These are phyloP conservation scores for Venturia aucupariae DNA, from an alignment of 2,329 filamentous ascomycete genomes.

Conservation along the genomic window DNA sequence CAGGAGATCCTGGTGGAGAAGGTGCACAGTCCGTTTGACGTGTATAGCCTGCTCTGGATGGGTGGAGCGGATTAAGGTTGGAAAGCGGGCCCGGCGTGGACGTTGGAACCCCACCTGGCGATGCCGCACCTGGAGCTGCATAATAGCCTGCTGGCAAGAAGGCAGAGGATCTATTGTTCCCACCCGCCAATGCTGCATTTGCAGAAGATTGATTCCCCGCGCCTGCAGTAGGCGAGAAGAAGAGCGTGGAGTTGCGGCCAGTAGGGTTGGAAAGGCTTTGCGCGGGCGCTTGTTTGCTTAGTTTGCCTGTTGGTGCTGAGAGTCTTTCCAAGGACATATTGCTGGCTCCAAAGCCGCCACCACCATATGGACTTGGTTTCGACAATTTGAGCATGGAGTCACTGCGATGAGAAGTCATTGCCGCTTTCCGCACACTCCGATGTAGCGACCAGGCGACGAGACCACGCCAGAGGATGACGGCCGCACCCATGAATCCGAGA, in stretches of 20 bases:
- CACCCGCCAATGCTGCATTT: constrained; percentile 16
- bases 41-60: constrained; percentile 22
- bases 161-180: constrained; percentile 57
- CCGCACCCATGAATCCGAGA: constrained; percentile 70
- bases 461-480: constrained; percentile 79
- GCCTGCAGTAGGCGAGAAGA: constrained; percentile 89
- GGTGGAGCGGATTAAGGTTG: constrained; percentile 24
- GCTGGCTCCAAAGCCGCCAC: constrained; percentile 21
- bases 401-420: constrained; percentile 55
- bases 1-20: constrained; percentile 28
- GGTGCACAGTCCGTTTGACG: constrained; percentile 17
- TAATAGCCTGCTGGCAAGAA: constrained; percentile 92
- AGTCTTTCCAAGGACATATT: constrained; percentile 12
- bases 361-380: constrained; percentile 45
- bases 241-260: constrained; percentile 39
- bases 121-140: constrained; percentile 52
- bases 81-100: constrained; percentile 15
- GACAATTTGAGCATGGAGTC: constrained; percentile 49
- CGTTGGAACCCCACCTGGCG: constrained; percentile 28
- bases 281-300: constrained; percentile 28
- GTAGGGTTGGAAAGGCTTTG: constrained; percentile 21
- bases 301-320: constrained; percentile 17
- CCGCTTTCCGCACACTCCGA: constrained; percentile 78
- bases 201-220: constrained; percentile 37
- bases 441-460: constrained; percentile 87